phyloP scores from a whole-genome alignment of 306 rosid species.

The Dryas drummondii region DNA sequence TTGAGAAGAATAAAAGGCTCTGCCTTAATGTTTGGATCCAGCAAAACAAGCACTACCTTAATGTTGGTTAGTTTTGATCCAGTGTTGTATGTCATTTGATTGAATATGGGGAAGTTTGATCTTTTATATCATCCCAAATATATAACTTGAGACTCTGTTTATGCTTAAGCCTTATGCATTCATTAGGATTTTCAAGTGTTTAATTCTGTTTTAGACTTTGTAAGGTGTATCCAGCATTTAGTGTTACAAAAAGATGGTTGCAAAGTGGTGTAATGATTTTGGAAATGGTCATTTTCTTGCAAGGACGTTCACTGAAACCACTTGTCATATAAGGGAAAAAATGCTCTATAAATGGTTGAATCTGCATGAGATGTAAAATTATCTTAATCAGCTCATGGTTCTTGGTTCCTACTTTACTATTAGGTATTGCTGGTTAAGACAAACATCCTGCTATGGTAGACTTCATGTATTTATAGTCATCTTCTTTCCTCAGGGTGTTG shows the following conservation, averaged over 20 bases:
- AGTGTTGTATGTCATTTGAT: not conserved
- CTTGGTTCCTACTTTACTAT: not conserved
- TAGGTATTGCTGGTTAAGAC: not conserved
- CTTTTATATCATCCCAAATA: not conserved
- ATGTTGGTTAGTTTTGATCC: not conserved
- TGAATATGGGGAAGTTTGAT: not conserved
- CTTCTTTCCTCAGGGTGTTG: constrained; percentile 48
- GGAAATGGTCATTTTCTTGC: not conserved
- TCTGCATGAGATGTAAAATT: not conserved
- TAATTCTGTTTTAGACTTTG: not conserved
- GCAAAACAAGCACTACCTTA: too few relatives aligned
- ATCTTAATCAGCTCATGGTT: not conserved
- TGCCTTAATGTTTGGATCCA: too few relatives aligned
- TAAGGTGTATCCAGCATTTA: not conserved
- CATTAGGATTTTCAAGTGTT: not conserved
- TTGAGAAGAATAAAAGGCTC: too few relatives aligned
- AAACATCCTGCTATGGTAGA: not conserved
- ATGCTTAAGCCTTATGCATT: not conserved
- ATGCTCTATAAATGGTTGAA: not conserved
- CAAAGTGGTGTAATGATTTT: not conserved
- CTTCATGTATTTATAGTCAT: constrained; percentile 2
- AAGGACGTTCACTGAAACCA: not conserved
- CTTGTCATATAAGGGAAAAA: not conserved
- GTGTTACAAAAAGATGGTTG: not conserved
- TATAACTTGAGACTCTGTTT: not conserved